Conservation (phyloP, 2,329 filamentous ascomycete genomes). For the Stenocarpella maydis region DNA sequence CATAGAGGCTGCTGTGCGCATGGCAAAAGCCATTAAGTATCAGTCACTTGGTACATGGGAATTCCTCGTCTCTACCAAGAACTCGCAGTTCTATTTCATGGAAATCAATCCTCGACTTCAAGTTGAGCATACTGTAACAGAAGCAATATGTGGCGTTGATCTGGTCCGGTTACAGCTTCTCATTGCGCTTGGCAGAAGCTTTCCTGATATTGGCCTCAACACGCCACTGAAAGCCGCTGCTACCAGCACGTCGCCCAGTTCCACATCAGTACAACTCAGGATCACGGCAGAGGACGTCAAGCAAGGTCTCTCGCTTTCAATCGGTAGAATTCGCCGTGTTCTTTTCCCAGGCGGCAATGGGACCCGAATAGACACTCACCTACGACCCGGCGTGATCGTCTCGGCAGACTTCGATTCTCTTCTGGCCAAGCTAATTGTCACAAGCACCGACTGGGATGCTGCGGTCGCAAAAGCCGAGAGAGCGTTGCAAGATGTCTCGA, state of each 20-base stretch:
- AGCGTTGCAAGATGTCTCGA: conserved; percentile 61
- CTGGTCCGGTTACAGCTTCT: conserved; percentile 63
- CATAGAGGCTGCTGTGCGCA: conserved; percentile 26
- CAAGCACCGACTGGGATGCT: conserved; percentile 59
- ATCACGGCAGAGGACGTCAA: conserved; percentile 64
- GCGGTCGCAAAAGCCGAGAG: conserved; percentile 61
- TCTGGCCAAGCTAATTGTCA: conserved; percentile 66
- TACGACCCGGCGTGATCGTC: conserved; percentile 55
- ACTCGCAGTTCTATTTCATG: conserved; percentile 62
- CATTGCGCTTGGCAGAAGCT: conserved; percentile 58
- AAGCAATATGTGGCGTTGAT: conserved; percentile 61
- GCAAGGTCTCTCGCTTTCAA: conserved; percentile 62
- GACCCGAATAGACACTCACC: conserved; percentile 63
- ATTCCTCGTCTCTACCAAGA: conserved; percentile 63
- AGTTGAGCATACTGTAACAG: conserved; percentile 70
- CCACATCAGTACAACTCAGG: conserved; percentile 59
- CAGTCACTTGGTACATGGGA: conserved; percentile 70
- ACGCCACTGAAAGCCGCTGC: conserved; percentile 45
- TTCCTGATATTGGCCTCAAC: conserved; percentile 49
- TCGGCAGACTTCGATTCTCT: conserved; percentile 66
- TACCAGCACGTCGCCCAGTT: conserved; percentile 42
- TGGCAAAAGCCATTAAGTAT: conserved; percentile 57
- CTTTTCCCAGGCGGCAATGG: conserved; percentile 65
- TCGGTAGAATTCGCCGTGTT: conserved; percentile 65
- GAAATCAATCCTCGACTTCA: conserved; percentile 69